Base-by-base conservation (phyloP, 2,329 filamentous ascomycete genomes). In the Pseudogymnoascus sp. region DNA sequence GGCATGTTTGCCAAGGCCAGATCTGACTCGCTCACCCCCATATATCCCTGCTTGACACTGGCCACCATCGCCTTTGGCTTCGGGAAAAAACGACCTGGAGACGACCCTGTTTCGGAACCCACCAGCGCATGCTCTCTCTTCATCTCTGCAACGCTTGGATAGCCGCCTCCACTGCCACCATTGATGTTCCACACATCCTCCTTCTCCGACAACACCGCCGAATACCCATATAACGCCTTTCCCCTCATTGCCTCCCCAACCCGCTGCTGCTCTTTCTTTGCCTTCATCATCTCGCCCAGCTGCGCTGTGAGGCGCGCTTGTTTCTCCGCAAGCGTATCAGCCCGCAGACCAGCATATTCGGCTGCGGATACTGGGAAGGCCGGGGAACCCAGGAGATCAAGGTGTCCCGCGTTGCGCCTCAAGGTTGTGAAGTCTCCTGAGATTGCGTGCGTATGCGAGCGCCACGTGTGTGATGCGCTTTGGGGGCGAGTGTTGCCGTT, bases 381-480 rank as follows among this genome's bases (percentile, higher is more conserved):
- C 4, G 50, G 50, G 5, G 50, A 56, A 21, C 50, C 50, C 11
- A 56, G 50, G 4, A 56, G 11, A 35, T 56, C 50, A 14, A 56
- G 28, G 50, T 35, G 50, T 8, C 50, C 50, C 28, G 50, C 50
- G n/a, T 56, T 56, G 4, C 50, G 50, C 28, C 28, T 56, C 25
- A 56, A 21, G n/a, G 50, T 56, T 4, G 28, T 33, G 28, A 33
- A 56, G 50, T 56, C 50, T 35, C 50, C 50, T 7, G 50, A 56
- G 10, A 56, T 33, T 56, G 28, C 33, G 50, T 56, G 50, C 50
- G 28, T 33, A 56, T 56, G 50, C 28, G 50, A 56, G 50, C 50
- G 50, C 50, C 50, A 56, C 11, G 50, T 56, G 50, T 35, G 50
- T 56, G 50, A 12, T 21, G 50, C 28, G 10, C 16, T 56, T 16